These are phyloP conservation scores for Flammula alnicola DNA, from an alignment of 1,284 basidiomycete genomes.

Conservation along the genomic window DNA sequence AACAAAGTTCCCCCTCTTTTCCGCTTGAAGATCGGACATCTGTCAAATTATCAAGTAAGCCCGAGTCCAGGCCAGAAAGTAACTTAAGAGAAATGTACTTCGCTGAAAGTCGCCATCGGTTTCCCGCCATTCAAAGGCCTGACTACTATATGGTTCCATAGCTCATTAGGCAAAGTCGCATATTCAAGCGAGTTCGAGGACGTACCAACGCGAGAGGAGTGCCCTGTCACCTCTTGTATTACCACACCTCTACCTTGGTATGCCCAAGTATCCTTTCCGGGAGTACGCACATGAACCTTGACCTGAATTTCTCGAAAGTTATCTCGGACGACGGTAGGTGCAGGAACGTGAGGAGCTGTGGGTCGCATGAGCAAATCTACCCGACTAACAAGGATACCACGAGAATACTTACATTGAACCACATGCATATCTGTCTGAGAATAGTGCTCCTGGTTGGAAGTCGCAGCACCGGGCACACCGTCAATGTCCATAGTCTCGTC, in stretches of 20 bases:
- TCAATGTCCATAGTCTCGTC: conserved; percentile 36
- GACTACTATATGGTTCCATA: conserved; percentile 52
- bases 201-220: conserved; percentile 77
- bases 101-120: conserved; percentile 69
- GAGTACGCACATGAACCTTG: conserved; percentile 80
- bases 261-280: conserved; percentile 79
- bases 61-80: neutral
- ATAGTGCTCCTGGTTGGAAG: conserved; percentile 14
- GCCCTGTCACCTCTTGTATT: conserved; percentile 70
- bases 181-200: conserved; percentile 12
- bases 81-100: conserved; percentile 48
- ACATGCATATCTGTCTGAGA: conserved; percentile 10
- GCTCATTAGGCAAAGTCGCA: conserved; percentile 3
- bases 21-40: conserved; percentile 76
- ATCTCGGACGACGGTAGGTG: conserved; percentile 44
- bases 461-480: conserved; percentile 13
- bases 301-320: conserved; percentile 76
- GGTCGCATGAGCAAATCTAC: conserved; percentile 14
- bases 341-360: conserved; percentile 20
- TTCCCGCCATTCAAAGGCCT: conserved; percentile 68
- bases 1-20: conserved; percentile 83
- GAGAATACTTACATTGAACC: conserved; percentile 13
- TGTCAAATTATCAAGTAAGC: conserved; percentile 31
- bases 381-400: neutral
- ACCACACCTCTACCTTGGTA: conserved; percentile 78